Conservation (phyloP, 495 filamentous ascomycete genomes). For the Annulohypoxylon stygium region DNA sequence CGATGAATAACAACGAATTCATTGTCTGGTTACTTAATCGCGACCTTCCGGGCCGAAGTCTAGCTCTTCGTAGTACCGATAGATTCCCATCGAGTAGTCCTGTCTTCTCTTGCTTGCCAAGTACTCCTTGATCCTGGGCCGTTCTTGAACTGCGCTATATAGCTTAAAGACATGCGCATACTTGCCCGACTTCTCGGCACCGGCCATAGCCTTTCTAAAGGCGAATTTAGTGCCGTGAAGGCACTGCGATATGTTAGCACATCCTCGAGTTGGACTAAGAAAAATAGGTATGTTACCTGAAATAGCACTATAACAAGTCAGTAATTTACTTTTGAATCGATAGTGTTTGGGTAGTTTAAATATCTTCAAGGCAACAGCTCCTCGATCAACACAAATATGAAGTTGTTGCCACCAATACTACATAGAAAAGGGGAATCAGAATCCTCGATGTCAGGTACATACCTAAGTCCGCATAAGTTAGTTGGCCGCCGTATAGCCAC, state of each 20-base stretch:
- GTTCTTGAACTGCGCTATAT: slow-evolving; percentile 63
- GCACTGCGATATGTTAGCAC: slow-evolving; percentile 39
- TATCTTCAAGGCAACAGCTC: neutral
- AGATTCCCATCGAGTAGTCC: slow-evolving; percentile 65
- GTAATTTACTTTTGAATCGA: neutral
- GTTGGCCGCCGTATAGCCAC: slow-evolving; percentile 68
- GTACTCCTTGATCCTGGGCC: slow-evolving; percentile 65
- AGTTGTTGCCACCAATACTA: neutral
- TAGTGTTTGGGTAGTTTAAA: too few relatives aligned
- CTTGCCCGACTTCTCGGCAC: slow-evolving; percentile 58
- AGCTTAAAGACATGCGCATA: slow-evolving; percentile 62
- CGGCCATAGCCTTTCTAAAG: slow-evolving; percentile 67
- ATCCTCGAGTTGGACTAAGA: neutral
- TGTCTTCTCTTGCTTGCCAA: slow-evolving; percentile 66
- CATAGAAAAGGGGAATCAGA: neutral
- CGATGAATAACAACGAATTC: too few relatives aligned
- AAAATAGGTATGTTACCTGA: slow-evolving; percentile 60
- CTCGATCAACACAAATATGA: neutral
- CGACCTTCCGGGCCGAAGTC: slow-evolving; percentile 51
- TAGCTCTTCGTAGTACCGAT: slow-evolving; percentile 69
- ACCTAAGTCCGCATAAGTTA: slow-evolving; percentile 74
- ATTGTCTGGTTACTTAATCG: slow-evolving; percentile 10
- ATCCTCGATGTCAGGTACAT: neutral
- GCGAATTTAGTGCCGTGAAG: slow-evolving; percentile 63
- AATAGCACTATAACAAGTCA: slow-evolving; percentile 63